Evolutionary conservation across 352 stramenopile genomes (phyloP).

Genomic region (Phytophthora colocasiae): DNA sequence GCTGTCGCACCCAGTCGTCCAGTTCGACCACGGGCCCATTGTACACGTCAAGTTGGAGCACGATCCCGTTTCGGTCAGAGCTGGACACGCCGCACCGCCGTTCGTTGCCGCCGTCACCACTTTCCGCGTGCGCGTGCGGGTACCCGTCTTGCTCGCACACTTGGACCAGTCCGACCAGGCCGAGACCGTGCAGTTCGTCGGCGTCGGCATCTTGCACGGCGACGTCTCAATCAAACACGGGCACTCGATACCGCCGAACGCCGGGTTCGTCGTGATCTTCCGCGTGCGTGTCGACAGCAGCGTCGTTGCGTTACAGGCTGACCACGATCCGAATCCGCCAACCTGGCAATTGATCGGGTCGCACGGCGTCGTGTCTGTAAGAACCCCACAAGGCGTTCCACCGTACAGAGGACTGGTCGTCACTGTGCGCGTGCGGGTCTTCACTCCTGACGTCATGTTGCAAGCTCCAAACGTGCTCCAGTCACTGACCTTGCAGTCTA

Average conservation of each 20-base stretch:
- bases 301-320: slow-evolving; percentile 37
- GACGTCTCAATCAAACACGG: slow-evolving; percentile 45
- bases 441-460: slow-evolving; percentile 34
- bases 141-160: slow-evolving; percentile 47
- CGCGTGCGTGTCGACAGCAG: slow-evolving; percentile 42
- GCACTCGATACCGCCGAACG: slow-evolving; percentile 51
- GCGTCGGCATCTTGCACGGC: slow-evolving; percentile 50
- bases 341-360: slow-evolving; percentile 64
- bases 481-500: slow-evolving; percentile 54
- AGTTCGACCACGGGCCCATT: slow-evolving; percentile 54
- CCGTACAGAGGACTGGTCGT: slow-evolving; percentile 43
- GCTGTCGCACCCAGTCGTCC: slow-evolving; percentile 57
- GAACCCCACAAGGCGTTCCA: slow-evolving; percentile 39
- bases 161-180: slow-evolving; percentile 56
- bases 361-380: slow-evolving; percentile 40
- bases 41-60: slow-evolving; percentile 58
- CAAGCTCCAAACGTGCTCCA: slow-evolving; percentile 53
- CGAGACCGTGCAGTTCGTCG: slow-evolving; percentile 54
- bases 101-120: slow-evolving; percentile 47
- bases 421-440: slow-evolving; percentile 47
- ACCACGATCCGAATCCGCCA: slow-evolving; percentile 38
- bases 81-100: slow-evolving; percentile 47
- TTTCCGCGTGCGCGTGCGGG: slow-evolving; percentile 44
- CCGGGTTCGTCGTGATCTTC: slow-evolving; percentile 32
- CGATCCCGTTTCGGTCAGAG: slow-evolving; percentile 37